Evolutionary conservation across 2,329 filamentous ascomycete genomes (phyloP).

Genomic region (Laburnicola sp.): DNA sequence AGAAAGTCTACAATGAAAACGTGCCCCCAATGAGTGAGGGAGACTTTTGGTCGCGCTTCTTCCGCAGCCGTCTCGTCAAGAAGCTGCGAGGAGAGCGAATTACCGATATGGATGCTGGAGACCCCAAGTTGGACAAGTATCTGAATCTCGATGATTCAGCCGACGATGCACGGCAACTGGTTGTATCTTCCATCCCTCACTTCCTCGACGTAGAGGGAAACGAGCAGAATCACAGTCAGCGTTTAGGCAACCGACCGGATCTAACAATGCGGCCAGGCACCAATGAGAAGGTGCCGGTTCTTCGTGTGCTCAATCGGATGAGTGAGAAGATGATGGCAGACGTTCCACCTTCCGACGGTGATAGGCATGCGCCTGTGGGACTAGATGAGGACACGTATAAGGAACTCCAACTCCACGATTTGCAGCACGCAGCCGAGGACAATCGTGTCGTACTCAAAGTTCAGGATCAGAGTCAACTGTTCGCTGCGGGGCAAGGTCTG

Average conservation of each 20-base stretch:
- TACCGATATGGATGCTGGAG: constrained; percentile 72
- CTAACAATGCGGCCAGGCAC: constrained; percentile 81
- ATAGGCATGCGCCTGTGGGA: constrained; percentile 65
- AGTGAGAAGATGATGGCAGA: constrained; percentile 93
- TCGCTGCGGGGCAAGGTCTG: constrained; percentile 58
- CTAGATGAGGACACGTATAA: constrained; percentile 74
- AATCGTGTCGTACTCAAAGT: constrained; percentile 82
- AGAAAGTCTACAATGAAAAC: constrained; percentile 88
- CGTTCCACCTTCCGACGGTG: constrained; percentile 73
- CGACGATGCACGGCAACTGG: constrained; percentile 47
- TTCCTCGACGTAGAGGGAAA: constrained; percentile 94
- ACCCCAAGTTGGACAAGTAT: constrained; percentile 84
- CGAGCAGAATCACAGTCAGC: constrained; percentile 89
- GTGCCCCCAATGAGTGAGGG: constrained; percentile 74
- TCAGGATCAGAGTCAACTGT: constrained; percentile 83
- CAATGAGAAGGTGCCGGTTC: constrained; percentile 79
- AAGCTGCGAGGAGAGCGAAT: constrained; percentile 89
- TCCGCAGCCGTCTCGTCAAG: constrained; percentile 86
- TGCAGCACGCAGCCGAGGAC: constrained; percentile 73
- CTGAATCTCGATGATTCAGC: constrained; percentile 69
- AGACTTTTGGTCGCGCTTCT: constrained; percentile 93
- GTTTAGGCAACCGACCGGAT: constrained; percentile 84
- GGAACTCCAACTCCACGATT: constrained; percentile 75
- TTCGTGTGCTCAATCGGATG: constrained; percentile 83
- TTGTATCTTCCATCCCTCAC: constrained; percentile 73